A percentile compares a stretch with the other conserved stretches of the same genome.
phyloP scores from a whole-genome alignment of 2,329 filamentous ascomycete species.

The Emmonsiellopsis sp. region DNA sequence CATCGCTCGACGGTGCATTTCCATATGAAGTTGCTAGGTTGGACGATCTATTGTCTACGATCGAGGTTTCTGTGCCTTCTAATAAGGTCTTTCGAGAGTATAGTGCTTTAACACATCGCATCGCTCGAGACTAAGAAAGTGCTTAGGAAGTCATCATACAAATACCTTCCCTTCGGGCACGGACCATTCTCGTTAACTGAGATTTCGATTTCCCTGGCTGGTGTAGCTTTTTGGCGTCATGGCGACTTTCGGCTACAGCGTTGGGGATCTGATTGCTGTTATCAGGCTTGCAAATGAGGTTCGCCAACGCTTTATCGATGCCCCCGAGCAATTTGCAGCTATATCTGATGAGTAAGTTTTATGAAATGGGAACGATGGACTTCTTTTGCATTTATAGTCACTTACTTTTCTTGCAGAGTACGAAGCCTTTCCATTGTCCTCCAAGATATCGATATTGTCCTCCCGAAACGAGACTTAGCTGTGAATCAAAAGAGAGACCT shows the following conservation, averaged over 20 bases:
- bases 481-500: background rate
- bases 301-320: constrained; percentile 12
- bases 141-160: no score
- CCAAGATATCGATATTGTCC: background rate
- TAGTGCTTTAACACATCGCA: no score
- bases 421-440: background rate
- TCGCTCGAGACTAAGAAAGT: no score
- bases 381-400: background rate
- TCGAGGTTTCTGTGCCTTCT: no score
- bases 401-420: background rate
- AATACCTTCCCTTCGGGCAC: no score
- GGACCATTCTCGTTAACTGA: no score
- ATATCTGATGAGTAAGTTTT: constrained; percentile 12
- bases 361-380: background rate
- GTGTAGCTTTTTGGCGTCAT: background rate
- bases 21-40: no score
- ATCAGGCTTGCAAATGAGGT: constrained; percentile 13
- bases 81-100: no score
- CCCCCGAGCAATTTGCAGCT: constrained; percentile 11
- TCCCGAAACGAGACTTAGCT: background rate
- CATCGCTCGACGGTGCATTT: no score
- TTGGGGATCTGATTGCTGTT: constrained; percentile 13
- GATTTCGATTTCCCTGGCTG: no score
- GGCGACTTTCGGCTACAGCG: constrained; percentile 16
- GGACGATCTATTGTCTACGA: no score